Evolutionary conservation across 352 stramenopile species (phyloP), one percentile per base, ranked within the genome.

Genomic region (Phytophthora brassicae): DNA sequence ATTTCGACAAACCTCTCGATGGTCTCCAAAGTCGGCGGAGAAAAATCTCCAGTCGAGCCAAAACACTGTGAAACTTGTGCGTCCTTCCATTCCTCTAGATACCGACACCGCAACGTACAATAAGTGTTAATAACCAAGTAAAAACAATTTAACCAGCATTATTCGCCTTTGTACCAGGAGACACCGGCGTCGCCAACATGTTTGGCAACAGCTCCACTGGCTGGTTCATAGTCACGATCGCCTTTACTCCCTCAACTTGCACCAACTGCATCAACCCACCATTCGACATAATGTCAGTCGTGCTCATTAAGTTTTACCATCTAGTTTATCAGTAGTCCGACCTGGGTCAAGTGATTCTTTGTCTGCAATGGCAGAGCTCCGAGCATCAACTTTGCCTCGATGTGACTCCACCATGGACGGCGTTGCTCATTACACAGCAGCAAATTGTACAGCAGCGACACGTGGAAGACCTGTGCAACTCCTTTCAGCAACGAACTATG

Each of bases 401-500:
- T 70, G 60, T 67, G 72, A 38, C 73, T 90, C 84, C 84, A 94
- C 84, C 84, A 94, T 33, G 84, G 79, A 19, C 84, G 80, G 1
- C 67, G 60, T 14, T 64, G 61, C 22, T 79, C 67, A 41, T 86
- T 57, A 5, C 68, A 64, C 41, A 86, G 63, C 45, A 68, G 17
- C 49, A 94, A 56, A 52, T 94, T 94, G 72, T 90, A 94, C 53
- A 88, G 64, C 35, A 94, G 68, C 23, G 84, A 92, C n/a, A 94
- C 71, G 54, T 90, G 79, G 62, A 90, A 90, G 26, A 90, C 55
- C 79, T 88, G 52, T 0, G 11, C 47, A 13, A 16, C 46, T 20
- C 13, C 6, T 46, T 19, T 64, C 42, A 70, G 17, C 16, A 44
- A 28, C 5, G 5, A 42, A 24, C 11, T 26, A 9, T 26, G 24